Evolutionary conservation across 352 stramenopile genomes (phyloP).

Genomic region (Phytophthora macrochlamydospora): DNA sequence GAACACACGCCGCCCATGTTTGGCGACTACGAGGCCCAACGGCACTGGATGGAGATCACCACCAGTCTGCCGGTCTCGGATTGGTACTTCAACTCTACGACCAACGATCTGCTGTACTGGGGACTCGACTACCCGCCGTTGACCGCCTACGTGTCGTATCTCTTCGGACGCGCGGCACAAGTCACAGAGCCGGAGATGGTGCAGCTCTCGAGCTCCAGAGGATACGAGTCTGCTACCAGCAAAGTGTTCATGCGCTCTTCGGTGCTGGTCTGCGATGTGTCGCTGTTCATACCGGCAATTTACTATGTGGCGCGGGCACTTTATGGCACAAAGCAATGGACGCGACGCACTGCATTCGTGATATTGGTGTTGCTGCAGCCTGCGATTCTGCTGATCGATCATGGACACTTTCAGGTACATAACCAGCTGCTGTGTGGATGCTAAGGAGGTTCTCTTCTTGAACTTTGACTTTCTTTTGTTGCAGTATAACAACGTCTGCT

Average conservation of each 20-base stretch:
- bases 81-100: constrained; percentile 94
- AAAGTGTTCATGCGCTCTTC: constrained; percentile 93
- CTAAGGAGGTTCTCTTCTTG: not conserved
- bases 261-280: constrained; percentile 92
- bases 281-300: constrained; percentile 89
- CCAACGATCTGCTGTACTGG: constrained; percentile 97
- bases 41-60: constrained; percentile 99
- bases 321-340: constrained; percentile 57
- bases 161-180: constrained; percentile 79
- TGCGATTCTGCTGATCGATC: constrained; percentile 94
- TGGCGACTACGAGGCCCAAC: constrained; percentile 98
- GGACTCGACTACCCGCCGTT: constrained; percentile 98
- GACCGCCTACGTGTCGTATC: constrained; percentile 91
- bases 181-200: constrained; percentile 89
- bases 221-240: constrained; percentile 85
- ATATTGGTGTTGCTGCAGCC: constrained; percentile 87
- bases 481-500: constrained; percentile 97
- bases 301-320: constrained; percentile 52
- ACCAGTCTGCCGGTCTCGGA: constrained; percentile 90
- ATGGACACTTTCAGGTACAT: constrained; percentile 97
- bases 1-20: constrained; percentile 83
- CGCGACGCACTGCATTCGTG: constrained; percentile 62
- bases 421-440: no score
- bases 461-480: not conserved
- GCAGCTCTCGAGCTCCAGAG: constrained; percentile 71